Base-by-base conservation (phyloP, 139 green algal genomes). In the Coelastrella sp. region DNA sequence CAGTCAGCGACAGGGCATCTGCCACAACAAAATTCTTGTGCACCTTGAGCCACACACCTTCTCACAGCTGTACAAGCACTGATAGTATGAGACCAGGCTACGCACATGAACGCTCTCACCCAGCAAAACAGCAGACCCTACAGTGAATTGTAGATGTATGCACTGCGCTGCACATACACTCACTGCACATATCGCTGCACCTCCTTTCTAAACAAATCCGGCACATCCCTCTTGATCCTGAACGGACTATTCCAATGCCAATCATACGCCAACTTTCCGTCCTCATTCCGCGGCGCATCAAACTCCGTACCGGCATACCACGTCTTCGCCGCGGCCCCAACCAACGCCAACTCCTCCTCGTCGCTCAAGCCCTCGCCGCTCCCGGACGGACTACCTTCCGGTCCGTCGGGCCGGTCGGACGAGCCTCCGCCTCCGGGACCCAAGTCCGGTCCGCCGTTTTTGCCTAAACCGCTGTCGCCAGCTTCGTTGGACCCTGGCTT, bases 221-320 rank as follows among this genome's bases (percentile, higher is more conserved):
- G 94, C 66, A 94, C 75, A 57, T 95, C 90, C 47, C 75, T 73
- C 82, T 90, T 90, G 4, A 96, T 56, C 23, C 76, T 87, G 68
- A 93, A 95, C 7, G 94, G 94, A 88, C 94, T 95, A 81, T 94
- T 94, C 94, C 94, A 96, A 79, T 96, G 94, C 94, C 94, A 96
- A 4, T 89, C 92, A 32, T 90, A 19, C 14, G 16, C 32, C 61
- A 94, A 92, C 2, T 60, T 83, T 22, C 93, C 93, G 54, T 94
- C 92, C 2, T 81, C 47, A 11, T 89, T 75, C 4, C 93, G 76
- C 3, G 91, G 91, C 3, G 75, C 91, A 61, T 96, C 92, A 17
- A 83, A 6, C 7, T 85, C 75, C 3, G 89, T 96, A 56, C 93
- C 92, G 16, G 93, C 85, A 89, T 86, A 94, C 93, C 93, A 94